Evolutionary conservation across 768 basidiomycete species (phyloP), one percentile per base, ranked within the genome.

Genomic region (Hygrocybe coccinea): DNA sequence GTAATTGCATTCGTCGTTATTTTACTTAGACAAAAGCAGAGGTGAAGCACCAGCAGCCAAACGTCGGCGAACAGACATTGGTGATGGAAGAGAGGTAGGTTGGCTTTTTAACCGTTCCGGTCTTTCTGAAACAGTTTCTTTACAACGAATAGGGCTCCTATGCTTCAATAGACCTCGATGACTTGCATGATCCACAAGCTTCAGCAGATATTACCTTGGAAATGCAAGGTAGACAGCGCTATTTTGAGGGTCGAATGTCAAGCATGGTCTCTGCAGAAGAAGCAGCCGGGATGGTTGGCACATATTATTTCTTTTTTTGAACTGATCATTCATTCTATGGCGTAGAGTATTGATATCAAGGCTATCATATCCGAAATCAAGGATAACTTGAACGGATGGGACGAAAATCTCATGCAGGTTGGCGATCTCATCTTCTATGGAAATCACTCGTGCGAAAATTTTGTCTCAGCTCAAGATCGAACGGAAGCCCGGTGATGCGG

Each of bases 171-270:
- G 89, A 92, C 56, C 74, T 95, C 2, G 87, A 91, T 52, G 95
- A 98, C 65, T 75, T 98, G 24, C 85, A 85, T 61, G 87, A 86
- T 46, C 77, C 81, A 1, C 82, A 87, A 54, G 64, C 77, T 0
- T 79, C 87, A 0, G 65, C 72, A 19, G 90, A 90, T 2, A 88
- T 97, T 29, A 66, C 85, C 2, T 76, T 98, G 36, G 86, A 97
- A 58, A 93, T 97, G 85, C 85, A 88, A 69, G 89, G 90, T 62
- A 80, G 85, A 52, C 84, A 89, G 61, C 79, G 86, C 10, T 91
- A 89, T 65, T 94, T 91, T 56, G 89, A 92, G 64, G 87, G 84
- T 5, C 74, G 82, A 44, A 75, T 79, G 64, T 50, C 55, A 17
- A 43, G 38, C 39, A n/a, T 35, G 68, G 66, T 45, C 59, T 60